Base-by-base conservation (phyloP, 177 flowering plant species). In the Vitis hybrid region DNA sequence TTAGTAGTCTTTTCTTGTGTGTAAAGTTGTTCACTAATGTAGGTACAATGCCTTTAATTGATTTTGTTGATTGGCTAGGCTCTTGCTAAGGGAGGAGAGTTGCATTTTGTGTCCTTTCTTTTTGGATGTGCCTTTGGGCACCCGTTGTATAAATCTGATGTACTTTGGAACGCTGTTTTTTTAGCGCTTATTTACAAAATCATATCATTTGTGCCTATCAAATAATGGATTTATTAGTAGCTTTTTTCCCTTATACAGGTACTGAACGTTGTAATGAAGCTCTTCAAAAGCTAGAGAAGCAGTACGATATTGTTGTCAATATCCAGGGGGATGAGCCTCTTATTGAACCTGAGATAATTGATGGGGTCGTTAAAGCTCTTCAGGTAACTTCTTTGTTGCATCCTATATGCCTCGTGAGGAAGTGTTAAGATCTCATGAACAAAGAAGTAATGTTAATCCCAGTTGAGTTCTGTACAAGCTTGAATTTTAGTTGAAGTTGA, bases 301-400 rank as follows among this genome's bases (percentile, higher is more conserved):
- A 89, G 67, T 96, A 88, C 78, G 98, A 96, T 69, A 74, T 96
- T 77, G 98, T 93, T 67, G 99, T 96, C 62, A 96, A 96, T 75
- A 96, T 96, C 77, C 99, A 93, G 70, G 99, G 97, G 27, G 99
- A 93, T 77, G 98, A 96, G 75, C 99, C 99, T 76, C 94, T 96
- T 60, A 85, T 93, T 77, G 98, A 96, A 79, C 99, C 99, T 56
- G 97, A 96, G 82, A 88, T 96, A 50, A 93, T 96, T 55, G 96
- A 92, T 83, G 91, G 87, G 46, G 71, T 96, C 72, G 99, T 96
- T 49, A 84, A 86, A 82, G 93, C 98, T 11, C 84, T 95, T 62
- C 99, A 93, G 97, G 99, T 92, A 87, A 60, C 19, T 56, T 24
- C 11, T 63, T 56, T 13, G 9, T 46, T 49, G 58, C 1, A 11